Evolutionary conservation across 345 rosid species (phyloP), one percentile per base, ranked within the genome.

Genomic region (Syzygium aqueum): DNA sequence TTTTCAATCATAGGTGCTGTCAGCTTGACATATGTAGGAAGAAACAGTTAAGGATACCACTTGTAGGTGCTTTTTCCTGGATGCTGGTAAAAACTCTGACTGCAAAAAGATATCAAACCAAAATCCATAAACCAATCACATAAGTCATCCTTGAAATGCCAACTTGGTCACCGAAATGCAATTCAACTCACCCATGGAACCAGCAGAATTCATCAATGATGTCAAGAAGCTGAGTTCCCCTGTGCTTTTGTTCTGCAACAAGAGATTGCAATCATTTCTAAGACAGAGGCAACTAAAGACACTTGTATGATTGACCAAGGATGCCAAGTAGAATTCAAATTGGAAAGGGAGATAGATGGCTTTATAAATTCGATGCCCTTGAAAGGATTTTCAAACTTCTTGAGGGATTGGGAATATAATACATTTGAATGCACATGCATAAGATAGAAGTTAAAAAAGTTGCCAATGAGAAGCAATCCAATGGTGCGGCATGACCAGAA

Each of bases 171-270:
- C 51, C 21, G 49, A 73, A 37, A 73, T 43, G 82, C 82, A 73
- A 73, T 73, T 73, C 11, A 27, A 88, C 93, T 91, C 91, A 95
- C 99, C 97, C 65, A 95, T 89, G 49, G 98, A 92, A 54, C 98
- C 98, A 43, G 90, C 94, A 51, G 92, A 91, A 90, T 95, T 97
- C 98, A 97, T 92, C 51, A 94, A 92, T 80, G 92, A 94, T 59
- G 99, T 97, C 89, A 96, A 91, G 93, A 97, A 97, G 94, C 99
- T 97, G 85, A 96, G 98, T 88, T 96, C 95, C 85, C 99, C 98
- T 0, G 99, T 97, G 86, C 97, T 92, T 91, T 94, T 96, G 92
- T 94, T 95, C 99, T 96, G 94, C 86, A 33, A 61, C 89, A 90
- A 85, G 49, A 85, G 90, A 86, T 86, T 28, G 73, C 50, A 50